A percentile compares a stretch with the other conserved stretches of the same genome.
Conservation (phyloP, 805 yeast species). For the Kodamaea restingae region DNA sequence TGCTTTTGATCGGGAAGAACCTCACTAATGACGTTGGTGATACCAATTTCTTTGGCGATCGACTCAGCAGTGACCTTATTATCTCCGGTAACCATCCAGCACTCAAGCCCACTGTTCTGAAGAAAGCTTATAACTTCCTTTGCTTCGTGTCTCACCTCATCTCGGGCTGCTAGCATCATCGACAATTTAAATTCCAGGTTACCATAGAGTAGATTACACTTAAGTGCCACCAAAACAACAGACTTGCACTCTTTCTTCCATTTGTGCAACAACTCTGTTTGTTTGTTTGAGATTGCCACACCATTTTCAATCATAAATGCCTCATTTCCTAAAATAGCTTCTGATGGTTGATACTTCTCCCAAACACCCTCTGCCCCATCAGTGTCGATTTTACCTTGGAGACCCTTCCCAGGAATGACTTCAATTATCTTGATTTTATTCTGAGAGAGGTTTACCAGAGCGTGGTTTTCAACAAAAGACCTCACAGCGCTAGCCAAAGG, state of each 20-base stretch:
- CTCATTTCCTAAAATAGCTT: constrained; percentile 59
- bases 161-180: constrained; percentile 57
- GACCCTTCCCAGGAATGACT: constrained; percentile 59
- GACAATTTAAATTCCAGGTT: constrained; percentile 34
- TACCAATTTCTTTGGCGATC: constrained; percentile 61
- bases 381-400: constrained; percentile 40
- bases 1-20: constrained; percentile 76
- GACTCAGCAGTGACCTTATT: constrained; percentile 63
- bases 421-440: constrained; percentile 45
- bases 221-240: constrained; percentile 51
- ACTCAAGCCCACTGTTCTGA: constrained; percentile 42
- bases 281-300: constrained; percentile 33
- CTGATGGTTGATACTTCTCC: constrained; percentile 29
- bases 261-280: constrained; percentile 30
- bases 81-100: constrained; percentile 81
- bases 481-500: constrained; percentile 63
- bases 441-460: constrained; percentile 22
- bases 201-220: constrained; percentile 23
- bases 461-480: constrained; percentile 27
- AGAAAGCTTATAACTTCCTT: constrained; percentile 40
- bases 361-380: constrained; percentile 25
- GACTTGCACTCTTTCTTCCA: constrained; percentile 70
- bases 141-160: constrained; percentile 57
- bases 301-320: constrained; percentile 47
- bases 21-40: constrained; percentile 58